Base-by-base conservation (phyloP, 495 filamentous ascomycete genomes). In the Lindgomyces ingoldianus region DNA sequence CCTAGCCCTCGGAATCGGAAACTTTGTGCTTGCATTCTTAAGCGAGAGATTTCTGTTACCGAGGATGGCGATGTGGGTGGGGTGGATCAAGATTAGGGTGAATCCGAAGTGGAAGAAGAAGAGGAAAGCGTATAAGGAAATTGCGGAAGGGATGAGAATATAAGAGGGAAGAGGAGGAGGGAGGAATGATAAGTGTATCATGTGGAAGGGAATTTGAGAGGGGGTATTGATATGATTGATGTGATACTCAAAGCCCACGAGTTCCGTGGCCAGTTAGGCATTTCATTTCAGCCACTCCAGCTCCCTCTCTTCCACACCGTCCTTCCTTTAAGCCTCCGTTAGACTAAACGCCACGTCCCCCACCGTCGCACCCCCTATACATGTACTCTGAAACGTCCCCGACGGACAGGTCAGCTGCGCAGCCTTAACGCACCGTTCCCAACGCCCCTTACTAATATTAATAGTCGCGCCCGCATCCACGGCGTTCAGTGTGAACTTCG, bases 61-160 rank as follows among this genome's bases (percentile, higher is more conserved):
- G 39, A 72, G 75, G 54, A 70, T 97, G 53, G 88, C 91, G n/a
- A 84, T 83, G 58, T 73, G 80, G 9, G 69, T 97, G 50, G 90
- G 91, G 12, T 77, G 74, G 29, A 52, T 81, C 22, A 87, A 84
- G 69, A 71, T 79, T 44, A 73, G 70, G 3, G 25, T 91, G 49
- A 84, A 83, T 54, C 79, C 80, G 0, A 81, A 80, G 56, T 76
- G 78, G 68, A 74, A 78, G 29, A 97, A 96, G 77, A 85, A 87
- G 70, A 80, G 91, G 63, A 96, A 96, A 74, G 79, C 87, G 75
- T 97, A 97, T 72, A 98, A 98, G 75, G 72, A 89, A 25, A 81
- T 96, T 11, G 68, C 82, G 48, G 89, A 93, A 72, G 79, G 85
- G 50, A 91, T 96, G 89, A 77, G 84, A 41, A 59, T 69, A 36